phyloP scores from a whole-genome alignment of 179 eudicot species.

The Carnegiea gigantea region DNA sequence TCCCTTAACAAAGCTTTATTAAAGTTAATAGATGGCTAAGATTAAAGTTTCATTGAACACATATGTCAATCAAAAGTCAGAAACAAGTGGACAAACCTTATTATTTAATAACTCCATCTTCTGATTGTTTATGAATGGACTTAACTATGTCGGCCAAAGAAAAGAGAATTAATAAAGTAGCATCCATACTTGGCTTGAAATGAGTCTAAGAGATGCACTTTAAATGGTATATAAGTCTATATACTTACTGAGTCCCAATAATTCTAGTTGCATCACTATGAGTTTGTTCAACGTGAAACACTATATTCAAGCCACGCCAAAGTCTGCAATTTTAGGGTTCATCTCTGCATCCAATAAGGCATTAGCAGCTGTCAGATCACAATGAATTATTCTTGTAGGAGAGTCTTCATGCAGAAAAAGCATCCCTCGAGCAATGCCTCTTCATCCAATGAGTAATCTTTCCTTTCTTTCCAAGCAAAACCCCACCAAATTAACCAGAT shows the following conservation, averaged over 20 bases:
- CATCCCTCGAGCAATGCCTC: constrained; percentile 2
- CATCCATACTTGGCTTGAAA: too few relatives aligned
- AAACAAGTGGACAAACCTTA: too few relatives aligned
- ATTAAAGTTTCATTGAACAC: too few relatives aligned
- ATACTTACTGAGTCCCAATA: not conserved
- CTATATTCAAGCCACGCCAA: not conserved
- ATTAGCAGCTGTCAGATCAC: not conserved
- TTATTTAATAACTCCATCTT: too few relatives aligned
- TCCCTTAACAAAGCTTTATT: too few relatives aligned
- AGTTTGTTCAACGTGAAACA: not conserved
- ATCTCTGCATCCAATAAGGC: not conserved
- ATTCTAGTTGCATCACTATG: not conserved
- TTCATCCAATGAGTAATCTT: not conserved
- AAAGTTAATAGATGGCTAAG: too few relatives aligned
- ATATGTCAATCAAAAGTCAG: too few relatives aligned
- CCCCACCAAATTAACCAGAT: constrained; percentile 16
- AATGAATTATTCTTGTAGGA: not conserved
- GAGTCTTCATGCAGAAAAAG: constrained; percentile 3
- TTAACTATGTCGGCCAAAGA: too few relatives aligned
- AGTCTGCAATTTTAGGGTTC: not conserved
- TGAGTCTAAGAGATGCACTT: too few relatives aligned
- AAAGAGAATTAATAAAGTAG: too few relatives aligned
- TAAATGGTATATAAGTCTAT: not conserved
- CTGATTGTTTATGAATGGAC: too few relatives aligned
- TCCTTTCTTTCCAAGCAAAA: too few relatives aligned